phyloP scores from a whole-genome alignment of 225 moss, liverwort and hornwort species.

The Ulota crispa region DNA sequence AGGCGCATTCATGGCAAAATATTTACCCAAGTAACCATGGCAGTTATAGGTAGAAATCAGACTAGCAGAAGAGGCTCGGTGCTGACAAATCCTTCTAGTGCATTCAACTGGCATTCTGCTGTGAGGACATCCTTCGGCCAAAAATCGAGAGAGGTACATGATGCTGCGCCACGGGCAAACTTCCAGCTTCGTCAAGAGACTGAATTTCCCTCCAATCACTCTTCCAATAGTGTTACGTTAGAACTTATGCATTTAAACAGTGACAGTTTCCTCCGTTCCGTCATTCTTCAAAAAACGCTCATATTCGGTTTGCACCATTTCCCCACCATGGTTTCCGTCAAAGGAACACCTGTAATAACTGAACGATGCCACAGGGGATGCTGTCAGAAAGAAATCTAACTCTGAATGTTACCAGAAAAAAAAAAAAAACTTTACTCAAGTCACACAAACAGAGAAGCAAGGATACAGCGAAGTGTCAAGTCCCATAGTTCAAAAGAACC shows the following conservation, averaged over 20 bases:
- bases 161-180: not conserved
- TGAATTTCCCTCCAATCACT: slow-evolving; percentile 22
- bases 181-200: slow-evolving; percentile 7
- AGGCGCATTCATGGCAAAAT: slow-evolving; percentile 16
- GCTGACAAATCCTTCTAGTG: not conserved
- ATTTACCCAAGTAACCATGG: not conserved
- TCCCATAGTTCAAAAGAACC: not conserved
- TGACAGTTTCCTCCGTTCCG: slow-evolving; percentile 55
- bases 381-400: slow-evolving; percentile 20
- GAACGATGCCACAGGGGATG: slow-evolving; percentile 27
- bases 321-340: slow-evolving; percentile 81
- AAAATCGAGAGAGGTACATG: not conserved
- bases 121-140: slow-evolving; percentile 29
- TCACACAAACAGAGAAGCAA: not conserved
- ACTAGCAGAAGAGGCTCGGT: not conserved
- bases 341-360: slow-evolving; percentile 92
- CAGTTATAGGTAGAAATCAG: not conserved
- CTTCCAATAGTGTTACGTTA: slow-evolving; percentile 6
- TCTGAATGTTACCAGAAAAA: not conserved
- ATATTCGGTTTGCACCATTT: slow-evolving; percentile 84
- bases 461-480: not conserved
- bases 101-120: slow-evolving; percentile 15
- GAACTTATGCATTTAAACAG: slow-evolving; percentile 31
- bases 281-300: slow-evolving; percentile 84
- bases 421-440: not conserved